Percentiles rank a stretch among this genome's conserved stretches.
Conservation (phyloP, 768 basidiomycete species). For the Boletus vermiculosoides region DNA sequence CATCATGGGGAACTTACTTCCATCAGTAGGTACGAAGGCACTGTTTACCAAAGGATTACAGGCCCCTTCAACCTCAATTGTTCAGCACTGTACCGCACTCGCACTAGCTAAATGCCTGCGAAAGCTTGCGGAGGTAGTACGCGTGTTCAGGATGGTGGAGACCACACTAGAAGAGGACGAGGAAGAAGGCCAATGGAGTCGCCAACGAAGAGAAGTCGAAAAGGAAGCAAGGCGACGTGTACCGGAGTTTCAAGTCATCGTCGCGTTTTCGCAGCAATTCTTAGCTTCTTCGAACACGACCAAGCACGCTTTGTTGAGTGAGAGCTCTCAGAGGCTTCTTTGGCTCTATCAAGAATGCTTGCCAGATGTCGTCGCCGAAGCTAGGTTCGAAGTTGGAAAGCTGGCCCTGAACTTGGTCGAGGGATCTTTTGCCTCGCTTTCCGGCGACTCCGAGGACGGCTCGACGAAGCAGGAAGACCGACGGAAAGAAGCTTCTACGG, state of each 20-base stretch:
- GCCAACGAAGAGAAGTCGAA: conserved; percentile 64
- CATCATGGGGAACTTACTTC: conserved; percentile 79
- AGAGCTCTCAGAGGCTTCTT: conserved; percentile 76
- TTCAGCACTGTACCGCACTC: conserved; percentile 83
- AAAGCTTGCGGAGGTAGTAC: conserved; percentile 62
- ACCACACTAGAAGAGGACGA: conserved; percentile 58
- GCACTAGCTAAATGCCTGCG: conserved; percentile 71
- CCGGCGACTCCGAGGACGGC: conserved; percentile 1
- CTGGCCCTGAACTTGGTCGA: conserved; percentile 52
- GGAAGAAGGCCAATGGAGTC: conserved; percentile 70
- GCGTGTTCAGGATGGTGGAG: conserved; percentile 48
- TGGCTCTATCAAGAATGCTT: conserved; percentile 83
- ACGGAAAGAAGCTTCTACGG: conserved; percentile 14
- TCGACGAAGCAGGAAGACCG: conserved; percentile 14
- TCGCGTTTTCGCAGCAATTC: conserved; percentile 72
- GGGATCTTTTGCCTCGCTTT: conserved; percentile 24
- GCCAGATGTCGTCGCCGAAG: conserved; percentile 72
- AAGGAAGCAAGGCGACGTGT: conserved; percentile 71
- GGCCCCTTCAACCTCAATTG: conserved; percentile 59
- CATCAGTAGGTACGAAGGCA: conserved; percentile 64
- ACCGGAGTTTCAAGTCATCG: conserved; percentile 84
- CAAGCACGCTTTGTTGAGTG: conserved; percentile 64
- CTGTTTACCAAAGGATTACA: conserved; percentile 84
- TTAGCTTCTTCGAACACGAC: conserved; percentile 33
- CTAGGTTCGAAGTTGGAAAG: conserved; percentile 84